Percentiles rank a stretch among this genome's conserved stretches.
Evolutionary conservation across 257 asterid species (phyloP).

Genomic region (Rehmannia glutinosa): DNA sequence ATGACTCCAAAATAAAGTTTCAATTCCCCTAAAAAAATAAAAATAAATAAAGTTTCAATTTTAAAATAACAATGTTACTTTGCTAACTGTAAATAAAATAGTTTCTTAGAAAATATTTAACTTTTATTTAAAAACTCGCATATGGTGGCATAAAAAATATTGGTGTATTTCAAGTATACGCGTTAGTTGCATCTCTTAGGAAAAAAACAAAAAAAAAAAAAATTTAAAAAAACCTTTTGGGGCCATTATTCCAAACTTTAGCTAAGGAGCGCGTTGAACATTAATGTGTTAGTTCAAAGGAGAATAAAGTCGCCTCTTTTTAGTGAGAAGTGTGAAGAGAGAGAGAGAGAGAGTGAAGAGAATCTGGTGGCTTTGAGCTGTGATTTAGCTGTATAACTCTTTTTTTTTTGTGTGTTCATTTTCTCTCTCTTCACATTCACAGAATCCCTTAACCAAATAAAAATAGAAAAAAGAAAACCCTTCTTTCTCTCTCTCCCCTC

Average conservation of each 20-base stretch:
- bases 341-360: too few species aligned
- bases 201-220: too few species aligned
- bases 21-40: too few species aligned
- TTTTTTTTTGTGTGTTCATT: neutral
- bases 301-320: constrained; percentile 23
- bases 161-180: neutral
- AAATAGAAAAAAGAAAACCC: constrained; percentile 3
- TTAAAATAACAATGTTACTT: too few species aligned
- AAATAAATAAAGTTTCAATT: too few species aligned
- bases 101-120: neutral
- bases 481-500: constrained; percentile 15
- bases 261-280: constrained; percentile 40
- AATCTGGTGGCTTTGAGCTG: constrained; percentile 87
- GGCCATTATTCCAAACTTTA: constrained; percentile 20
- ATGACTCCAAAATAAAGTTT: too few species aligned
- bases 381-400: constrained; percentile 71
- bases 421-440: constrained; percentile 29
- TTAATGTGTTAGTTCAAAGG: constrained; percentile 29
- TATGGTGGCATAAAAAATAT: too few species aligned
- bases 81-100: too few species aligned
- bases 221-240: neutral
- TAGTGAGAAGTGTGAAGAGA: constrained; percentile 14
- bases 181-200: constrained; percentile 5
- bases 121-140: neutral
- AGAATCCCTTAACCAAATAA: constrained; percentile 26